Base-by-base conservation (phyloP, 768 basidiomycete species). In the Infundibulicybe gibba region DNA sequence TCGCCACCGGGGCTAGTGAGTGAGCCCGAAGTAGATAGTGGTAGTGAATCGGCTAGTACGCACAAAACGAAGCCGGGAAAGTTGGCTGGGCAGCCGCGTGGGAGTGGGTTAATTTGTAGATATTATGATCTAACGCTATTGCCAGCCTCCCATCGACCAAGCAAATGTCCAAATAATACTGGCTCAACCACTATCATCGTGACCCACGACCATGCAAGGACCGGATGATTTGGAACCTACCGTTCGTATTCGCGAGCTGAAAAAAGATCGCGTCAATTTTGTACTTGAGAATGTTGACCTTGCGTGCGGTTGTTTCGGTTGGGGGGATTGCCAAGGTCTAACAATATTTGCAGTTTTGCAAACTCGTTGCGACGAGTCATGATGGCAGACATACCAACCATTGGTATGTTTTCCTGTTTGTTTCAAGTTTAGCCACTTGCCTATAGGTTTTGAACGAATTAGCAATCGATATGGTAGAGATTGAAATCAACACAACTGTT, bases 401-500 rank as follows among this genome's bases (percentile, higher is more conserved):
- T 99, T 52, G 93, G 94, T 93, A 61, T 61, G 89, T 74, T 30
- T 21, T 19, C 11, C 13, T 32, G 25, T 31, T 38, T 32, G 6
- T 34, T 34, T 45, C 14, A 13, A 32, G 52, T 21, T 44, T 32
- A 17, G n/a, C 41, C 34, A 38, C 6, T 32, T 39, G 48, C 25
- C 40, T n/a, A 39, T 39, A 21, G 9, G 14, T 31, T 11, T 54
- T 58, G 37, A 47, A 44, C 19, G 14, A 33, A 53, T 16, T 58
- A 97, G 97, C 94, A 32, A 98, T 99, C 53, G 97, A 99, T 71
- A 86, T 95, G 68, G 95, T 98, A 10, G 89, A 93, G 65, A 87
- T 98, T 53, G 80, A 87, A 49, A 79, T 78, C 46, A 99, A 99
- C 64, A 93, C 92, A 4, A 84, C 90, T 2, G 94, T 97, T 3